Evolutionary conservation across 2,329 filamentous ascomycete genomes (phyloP).

Genomic region (Pestalotiopsis sp.): DNA sequence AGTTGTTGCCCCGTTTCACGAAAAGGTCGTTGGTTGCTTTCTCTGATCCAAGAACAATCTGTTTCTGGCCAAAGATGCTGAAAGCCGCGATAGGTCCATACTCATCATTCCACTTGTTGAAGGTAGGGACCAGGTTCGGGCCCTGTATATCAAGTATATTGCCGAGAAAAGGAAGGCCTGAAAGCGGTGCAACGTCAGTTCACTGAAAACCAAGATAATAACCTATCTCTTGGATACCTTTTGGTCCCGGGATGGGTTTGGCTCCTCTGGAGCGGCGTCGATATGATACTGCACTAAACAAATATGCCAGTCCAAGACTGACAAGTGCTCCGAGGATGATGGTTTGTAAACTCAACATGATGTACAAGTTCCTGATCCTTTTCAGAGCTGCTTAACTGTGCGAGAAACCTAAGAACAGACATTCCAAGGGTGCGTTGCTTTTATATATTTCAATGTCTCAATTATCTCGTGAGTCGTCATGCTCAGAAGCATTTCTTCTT

Average conservation of each 20-base stretch:
- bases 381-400: too few species aligned
- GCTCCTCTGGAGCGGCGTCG: not conserved
- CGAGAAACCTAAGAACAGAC: too few species aligned
- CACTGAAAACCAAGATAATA: not conserved
- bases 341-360: constrained; percentile 1
- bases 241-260: constrained; percentile 3
- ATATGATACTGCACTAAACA: not conserved
- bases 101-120: constrained; percentile 10
- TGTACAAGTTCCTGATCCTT: not conserved
- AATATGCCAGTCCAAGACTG: not conserved
- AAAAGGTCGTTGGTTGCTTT: constrained; percentile 10
- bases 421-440: too few species aligned
- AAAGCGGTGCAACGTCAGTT: not conserved
- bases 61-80: constrained; percentile 7
- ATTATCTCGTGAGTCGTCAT: too few species aligned
- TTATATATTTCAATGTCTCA: too few species aligned
- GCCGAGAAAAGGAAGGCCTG: not conserved
- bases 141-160: not conserved
- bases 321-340: not conserved
- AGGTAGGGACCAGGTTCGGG: not conserved
- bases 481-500: too few species aligned
- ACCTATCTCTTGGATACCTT: not conserved
- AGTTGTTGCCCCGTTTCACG: constrained; percentile 10
- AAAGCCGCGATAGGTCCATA: constrained; percentile 9
- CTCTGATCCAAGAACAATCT: constrained; percentile 1